Conservation (phyloP, 1,284 basidiomycete species). For the Trametes sp. region DNA sequence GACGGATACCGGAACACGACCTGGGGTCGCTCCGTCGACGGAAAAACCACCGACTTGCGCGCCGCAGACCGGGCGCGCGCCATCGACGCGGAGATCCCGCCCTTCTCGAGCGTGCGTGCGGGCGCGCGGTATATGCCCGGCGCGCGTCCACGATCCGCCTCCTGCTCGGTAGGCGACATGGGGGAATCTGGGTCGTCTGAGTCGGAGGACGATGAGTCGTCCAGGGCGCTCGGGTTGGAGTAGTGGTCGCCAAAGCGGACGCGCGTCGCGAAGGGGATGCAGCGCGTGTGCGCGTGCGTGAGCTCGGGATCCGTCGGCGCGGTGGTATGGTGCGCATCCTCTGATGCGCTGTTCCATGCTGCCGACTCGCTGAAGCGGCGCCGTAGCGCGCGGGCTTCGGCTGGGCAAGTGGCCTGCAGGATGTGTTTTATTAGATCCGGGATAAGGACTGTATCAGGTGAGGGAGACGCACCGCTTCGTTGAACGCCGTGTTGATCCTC, state of each 20-base stretch:
- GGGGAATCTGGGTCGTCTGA: conserved; percentile 17
- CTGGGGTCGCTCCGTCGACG: conserved; percentile 25
- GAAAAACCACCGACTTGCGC: conserved; percentile 36
- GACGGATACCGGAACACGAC: conserved; percentile 37
- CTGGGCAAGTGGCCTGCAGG: conserved; percentile 35
- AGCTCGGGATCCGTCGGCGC: conserved; percentile 10
- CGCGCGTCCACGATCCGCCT: conserved; percentile 17
- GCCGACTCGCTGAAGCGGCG: conserved; percentile 29
- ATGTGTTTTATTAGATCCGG: too few relatives aligned
- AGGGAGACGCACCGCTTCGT: conserved; percentile 40
- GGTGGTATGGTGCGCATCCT: not conserved
- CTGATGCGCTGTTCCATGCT: conserved; percentile 6
- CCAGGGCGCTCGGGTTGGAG: conserved; percentile 22
- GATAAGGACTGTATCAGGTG: too few relatives aligned
- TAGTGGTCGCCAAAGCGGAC: conserved; percentile 30
- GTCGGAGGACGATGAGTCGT: conserved; percentile 24
- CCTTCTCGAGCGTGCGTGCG: conserved; percentile 24
- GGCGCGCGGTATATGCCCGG: conserved; percentile 25
- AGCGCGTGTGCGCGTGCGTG: conserved; percentile 34
- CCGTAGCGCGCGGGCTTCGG: conserved; percentile 27
- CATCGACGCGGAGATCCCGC: conserved; percentile 10
- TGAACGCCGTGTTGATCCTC: conserved; percentile 42
- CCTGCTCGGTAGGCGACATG: conserved; percentile 9
- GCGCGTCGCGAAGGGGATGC: conserved; percentile 33
- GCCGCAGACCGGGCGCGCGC: conserved; percentile 11